These are phyloP conservation scores for Coelastrella sp. DNA, from an alignment of 139 green algal species.

Conservation along the genomic window DNA sequence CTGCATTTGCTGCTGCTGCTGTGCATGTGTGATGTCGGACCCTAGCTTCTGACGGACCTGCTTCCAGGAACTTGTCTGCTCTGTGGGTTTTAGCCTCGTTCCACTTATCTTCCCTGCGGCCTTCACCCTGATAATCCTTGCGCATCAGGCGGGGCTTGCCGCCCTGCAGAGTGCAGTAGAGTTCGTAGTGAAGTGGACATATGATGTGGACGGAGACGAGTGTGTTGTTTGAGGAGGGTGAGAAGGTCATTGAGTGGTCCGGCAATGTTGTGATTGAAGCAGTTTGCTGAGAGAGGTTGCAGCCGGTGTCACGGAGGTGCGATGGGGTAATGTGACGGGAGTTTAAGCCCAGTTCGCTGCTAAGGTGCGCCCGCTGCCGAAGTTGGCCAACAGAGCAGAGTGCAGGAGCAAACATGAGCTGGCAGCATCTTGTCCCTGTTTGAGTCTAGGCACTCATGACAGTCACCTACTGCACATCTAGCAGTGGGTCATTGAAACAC, in stretches of 20 bases:
- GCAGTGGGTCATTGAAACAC: no score
- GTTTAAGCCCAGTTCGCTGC: no score
- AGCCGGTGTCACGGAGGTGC: background rate
- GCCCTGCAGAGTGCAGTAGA: background rate
- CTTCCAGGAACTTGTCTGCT: conserved; percentile 25
- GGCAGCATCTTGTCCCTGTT: no score
- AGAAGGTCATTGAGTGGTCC: no score
- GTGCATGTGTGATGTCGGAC: background rate
- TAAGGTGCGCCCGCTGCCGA: background rate
- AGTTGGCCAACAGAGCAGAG: no score
- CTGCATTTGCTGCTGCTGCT: no score
- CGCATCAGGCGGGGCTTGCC: conserved; percentile 35
- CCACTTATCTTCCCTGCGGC: conserved; percentile 32
- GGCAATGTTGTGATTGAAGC: background rate
- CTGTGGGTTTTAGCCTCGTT: background rate
- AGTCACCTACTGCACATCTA: no score
- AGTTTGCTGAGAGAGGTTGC: background rate
- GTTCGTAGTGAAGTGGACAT: background rate
- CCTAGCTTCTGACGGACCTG: background rate
- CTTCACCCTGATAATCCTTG: conserved; percentile 35
- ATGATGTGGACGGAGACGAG: background rate
- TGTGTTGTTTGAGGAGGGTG: background rate
- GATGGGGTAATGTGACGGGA: no score
- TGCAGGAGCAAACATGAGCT: no score
- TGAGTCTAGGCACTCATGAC: no score